Evolutionary conservation across 352 stramenopile genomes (phyloP).

Genomic region (Phytophthora sp.): DNA sequence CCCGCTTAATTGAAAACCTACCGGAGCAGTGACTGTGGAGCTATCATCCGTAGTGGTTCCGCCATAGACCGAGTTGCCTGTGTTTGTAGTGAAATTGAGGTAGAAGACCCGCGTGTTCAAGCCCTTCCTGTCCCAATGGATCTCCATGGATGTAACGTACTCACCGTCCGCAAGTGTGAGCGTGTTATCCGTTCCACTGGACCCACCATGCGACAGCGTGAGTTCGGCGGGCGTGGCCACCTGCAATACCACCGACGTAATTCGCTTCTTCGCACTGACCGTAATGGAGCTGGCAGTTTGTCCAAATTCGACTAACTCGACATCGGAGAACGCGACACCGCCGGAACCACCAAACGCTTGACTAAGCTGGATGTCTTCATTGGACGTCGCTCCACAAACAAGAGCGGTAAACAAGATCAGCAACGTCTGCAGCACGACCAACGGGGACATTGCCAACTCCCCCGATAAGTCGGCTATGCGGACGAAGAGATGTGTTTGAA

Average conservation of each 20-base stretch:
- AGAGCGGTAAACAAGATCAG: conserved; percentile 24
- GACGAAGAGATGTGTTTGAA: too few species aligned
- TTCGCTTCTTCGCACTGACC: conserved; percentile 20
- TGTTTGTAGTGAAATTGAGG: conserved; percentile 30
- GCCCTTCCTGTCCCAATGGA: conserved; percentile 26
- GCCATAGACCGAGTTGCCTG: conserved; percentile 10
- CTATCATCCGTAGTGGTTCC: conserved; percentile 21
- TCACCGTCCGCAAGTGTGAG: conserved; percentile 23
- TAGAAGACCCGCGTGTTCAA: conserved; percentile 26
- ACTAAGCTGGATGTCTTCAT: conserved; percentile 39
- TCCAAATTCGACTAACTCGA: conserved; percentile 21
- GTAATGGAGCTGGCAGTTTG: conserved; percentile 26
- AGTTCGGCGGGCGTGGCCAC: conserved; percentile 15
- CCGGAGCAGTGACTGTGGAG: conserved; percentile 15
- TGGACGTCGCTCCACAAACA: conserved; percentile 13
- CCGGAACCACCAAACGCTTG: conserved; percentile 26
- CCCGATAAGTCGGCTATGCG: too few species aligned
- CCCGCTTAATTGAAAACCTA: conserved; percentile 36
- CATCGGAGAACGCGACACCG: conserved; percentile 38
- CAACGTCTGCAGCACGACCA: conserved; percentile 11
- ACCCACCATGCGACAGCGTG: conserved; percentile 31
- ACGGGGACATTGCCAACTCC: conserved; percentile 1
- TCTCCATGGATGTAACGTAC: conserved; percentile 35
- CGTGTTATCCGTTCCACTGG: conserved; percentile 20
- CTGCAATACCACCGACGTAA: conserved; percentile 18